Conservation (phyloP, 768 basidiomycete species). For the Naematelia aurantialba region DNA sequence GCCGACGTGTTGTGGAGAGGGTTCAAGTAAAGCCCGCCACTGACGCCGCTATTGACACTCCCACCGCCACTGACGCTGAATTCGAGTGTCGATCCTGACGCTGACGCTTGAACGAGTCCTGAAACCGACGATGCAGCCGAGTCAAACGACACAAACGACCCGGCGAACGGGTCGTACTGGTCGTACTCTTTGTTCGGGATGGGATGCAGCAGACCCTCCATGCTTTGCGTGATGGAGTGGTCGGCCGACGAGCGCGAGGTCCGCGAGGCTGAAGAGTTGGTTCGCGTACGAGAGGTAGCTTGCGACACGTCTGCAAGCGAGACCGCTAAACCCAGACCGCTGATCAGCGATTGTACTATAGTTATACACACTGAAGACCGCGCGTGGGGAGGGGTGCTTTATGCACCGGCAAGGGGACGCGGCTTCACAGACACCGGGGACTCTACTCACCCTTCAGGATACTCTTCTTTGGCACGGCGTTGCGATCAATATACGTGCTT, state of each 20-base stretch:
- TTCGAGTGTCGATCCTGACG: too few species aligned
- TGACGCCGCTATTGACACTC: too few species aligned
- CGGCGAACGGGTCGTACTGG: constrained; percentile 11
- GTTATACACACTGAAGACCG: too few species aligned
- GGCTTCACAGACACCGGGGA: too few species aligned
- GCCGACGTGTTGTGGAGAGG: constrained; percentile 84
- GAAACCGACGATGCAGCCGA: background rate
- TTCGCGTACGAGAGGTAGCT: background rate
- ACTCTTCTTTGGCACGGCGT: constrained; percentile 63
- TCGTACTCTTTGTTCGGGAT: background rate
- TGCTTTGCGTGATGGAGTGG: constrained; percentile 23
- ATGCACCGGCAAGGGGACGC: too few species aligned
- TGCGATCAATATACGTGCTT: constrained; percentile 66
- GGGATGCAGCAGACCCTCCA: background rate
- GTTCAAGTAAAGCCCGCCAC: constrained; percentile 63
- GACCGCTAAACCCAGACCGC: background rate
- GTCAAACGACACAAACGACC: background rate
- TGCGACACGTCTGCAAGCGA: background rate
- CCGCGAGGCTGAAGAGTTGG: constrained; percentile 30
- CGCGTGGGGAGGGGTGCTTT: too few species aligned
- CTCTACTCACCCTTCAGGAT: constrained; percentile 88
- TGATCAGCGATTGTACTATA: too few species aligned
- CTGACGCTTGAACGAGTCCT: too few species aligned
- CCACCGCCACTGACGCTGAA: too few species aligned
- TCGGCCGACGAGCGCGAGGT: constrained; percentile 9